phyloP scores from a whole-genome alignment of 1,284 basidiomycete species.

The Trichosporon faecale region DNA sequence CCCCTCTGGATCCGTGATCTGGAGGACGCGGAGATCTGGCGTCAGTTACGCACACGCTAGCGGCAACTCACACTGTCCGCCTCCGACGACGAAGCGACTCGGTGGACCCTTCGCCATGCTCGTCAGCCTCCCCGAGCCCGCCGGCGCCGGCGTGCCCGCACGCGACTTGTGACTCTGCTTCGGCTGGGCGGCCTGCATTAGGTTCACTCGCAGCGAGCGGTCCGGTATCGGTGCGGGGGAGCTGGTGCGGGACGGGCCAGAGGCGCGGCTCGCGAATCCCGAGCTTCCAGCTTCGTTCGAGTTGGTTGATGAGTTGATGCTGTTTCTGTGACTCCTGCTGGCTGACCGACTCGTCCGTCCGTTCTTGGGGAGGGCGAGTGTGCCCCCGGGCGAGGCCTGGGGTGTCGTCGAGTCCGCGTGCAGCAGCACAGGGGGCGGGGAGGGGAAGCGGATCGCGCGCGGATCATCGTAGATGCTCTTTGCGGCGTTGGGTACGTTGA shows the following conservation, averaged over 20 bases:
- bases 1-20: constrained; percentile 30
- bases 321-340: not conserved
- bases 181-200: constrained; percentile 25
- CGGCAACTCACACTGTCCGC: constrained; percentile 45
- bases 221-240: constrained; percentile 28
- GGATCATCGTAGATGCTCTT: constrained; percentile 44
- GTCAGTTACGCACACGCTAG: constrained; percentile 16
- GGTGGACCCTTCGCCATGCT: constrained; percentile 47
- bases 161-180: constrained; percentile 13
- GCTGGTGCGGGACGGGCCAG: not conserved
- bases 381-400: constrained; percentile 3
- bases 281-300: not conserved
- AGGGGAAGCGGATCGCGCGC: constrained; percentile 28
- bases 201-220: constrained; percentile 34
- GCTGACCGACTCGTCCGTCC: not conserved
- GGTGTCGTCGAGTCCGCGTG: constrained; percentile 5
- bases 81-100: constrained; percentile 46
- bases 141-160: constrained; percentile 25
- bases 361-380: not conserved
- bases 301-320: not conserved
- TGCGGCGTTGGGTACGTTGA: constrained; percentile 11
- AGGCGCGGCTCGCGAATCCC: not conserved
- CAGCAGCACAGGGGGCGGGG: constrained; percentile 16
- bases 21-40: constrained; percentile 43
- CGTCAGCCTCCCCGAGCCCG: constrained; percentile 34